phyloP scores from a whole-genome alignment of 2,329 filamentous ascomycete genomes.

The Cladobotryum protrusum region DNA sequence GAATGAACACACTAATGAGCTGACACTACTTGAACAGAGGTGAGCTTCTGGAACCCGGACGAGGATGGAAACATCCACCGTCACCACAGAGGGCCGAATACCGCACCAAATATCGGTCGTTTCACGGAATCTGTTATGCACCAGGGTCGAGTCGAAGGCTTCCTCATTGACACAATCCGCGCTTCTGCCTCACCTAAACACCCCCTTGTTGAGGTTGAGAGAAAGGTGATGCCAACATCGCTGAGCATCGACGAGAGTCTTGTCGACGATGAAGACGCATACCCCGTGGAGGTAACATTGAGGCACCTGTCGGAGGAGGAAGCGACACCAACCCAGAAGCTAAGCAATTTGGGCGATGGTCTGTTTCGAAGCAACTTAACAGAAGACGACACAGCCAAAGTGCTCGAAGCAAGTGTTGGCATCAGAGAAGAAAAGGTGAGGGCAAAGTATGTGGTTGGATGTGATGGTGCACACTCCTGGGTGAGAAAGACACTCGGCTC shows the following conservation, averaged over 20 bases:
- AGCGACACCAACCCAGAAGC: slow-evolving; percentile 38
- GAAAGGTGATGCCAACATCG: slow-evolving; percentile 51
- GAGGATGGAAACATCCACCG: slow-evolving; percentile 49
- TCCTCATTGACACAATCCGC: slow-evolving; percentile 57
- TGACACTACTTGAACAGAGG: not conserved
- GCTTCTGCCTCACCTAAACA: slow-evolving; percentile 37
- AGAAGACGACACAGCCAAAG: slow-evolving; percentile 50
- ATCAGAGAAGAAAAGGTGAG: slow-evolving; percentile 23
- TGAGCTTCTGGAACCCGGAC: slow-evolving; percentile 53
- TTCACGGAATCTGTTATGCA: slow-evolving; percentile 64
- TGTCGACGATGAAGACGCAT: slow-evolving; percentile 43
- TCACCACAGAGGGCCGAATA: slow-evolving; percentile 56
- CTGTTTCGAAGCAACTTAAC: slow-evolving; percentile 55
- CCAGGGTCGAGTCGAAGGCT: slow-evolving; percentile 64
- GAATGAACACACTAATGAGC: too few relatives aligned
- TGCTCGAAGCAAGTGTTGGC: slow-evolving; percentile 28
- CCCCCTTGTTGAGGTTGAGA: slow-evolving; percentile 45
- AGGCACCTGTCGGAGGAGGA: slow-evolving; percentile 53
- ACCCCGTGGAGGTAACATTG: slow-evolving; percentile 56
- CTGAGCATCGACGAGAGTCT: slow-evolving; percentile 48
- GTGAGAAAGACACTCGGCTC: slow-evolving; percentile 49
- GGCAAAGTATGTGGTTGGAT: slow-evolving; percentile 58
- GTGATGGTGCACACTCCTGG: slow-evolving; percentile 64
- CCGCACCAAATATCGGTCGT: slow-evolving; percentile 50
- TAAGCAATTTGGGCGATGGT: slow-evolving; percentile 37